Percentiles rank a stretch among this genome's conserved stretches.
Conservation (phyloP, 2,329 filamentous ascomycete species). For the Gremmenia infestans region DNA sequence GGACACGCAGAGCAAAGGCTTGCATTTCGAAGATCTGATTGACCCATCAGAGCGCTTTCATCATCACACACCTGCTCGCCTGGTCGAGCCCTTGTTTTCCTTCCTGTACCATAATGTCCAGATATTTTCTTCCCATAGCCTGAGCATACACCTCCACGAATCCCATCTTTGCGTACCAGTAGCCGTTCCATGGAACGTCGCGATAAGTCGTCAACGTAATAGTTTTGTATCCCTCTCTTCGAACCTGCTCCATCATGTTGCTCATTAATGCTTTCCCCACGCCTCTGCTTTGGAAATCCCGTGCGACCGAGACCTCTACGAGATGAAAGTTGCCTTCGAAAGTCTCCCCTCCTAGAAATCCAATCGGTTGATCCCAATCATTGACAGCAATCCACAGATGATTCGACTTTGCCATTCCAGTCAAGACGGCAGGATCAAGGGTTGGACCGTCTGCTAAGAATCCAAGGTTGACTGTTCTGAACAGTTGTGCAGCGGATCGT, state of each 20-base stretch:
- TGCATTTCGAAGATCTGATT: not conserved
- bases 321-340: slow-evolving; percentile 29
- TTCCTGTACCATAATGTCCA: slow-evolving; percentile 23
- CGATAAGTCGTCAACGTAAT: slow-evolving; percentile 29
- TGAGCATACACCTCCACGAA: slow-evolving; percentile 23
- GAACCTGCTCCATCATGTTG: slow-evolving; percentile 25
- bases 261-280: slow-evolving; percentile 27
- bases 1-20: not conserved
- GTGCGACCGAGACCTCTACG: slow-evolving; percentile 27
- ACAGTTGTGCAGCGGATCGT: slow-evolving; percentile 27
- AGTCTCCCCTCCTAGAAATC: slow-evolving; percentile 26
- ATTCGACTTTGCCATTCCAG: slow-evolving; percentile 19
- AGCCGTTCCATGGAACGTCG: slow-evolving; percentile 28
- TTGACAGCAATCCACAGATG: slow-evolving; percentile 29
- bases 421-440: slow-evolving; percentile 19
- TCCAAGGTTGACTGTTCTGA: slow-evolving; percentile 22
- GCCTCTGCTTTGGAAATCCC: slow-evolving; percentile 27
- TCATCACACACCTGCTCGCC: slow-evolving; percentile 26
- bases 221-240: slow-evolving; percentile 22
- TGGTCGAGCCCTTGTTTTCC: slow-evolving; percentile 24
- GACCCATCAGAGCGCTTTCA: slow-evolving; percentile 17
- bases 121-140: slow-evolving; percentile 22
- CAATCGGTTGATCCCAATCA: slow-evolving; percentile 25
- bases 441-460: slow-evolving; percentile 21
- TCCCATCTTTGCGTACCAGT: slow-evolving; percentile 28